Conservation (phyloP, 306 rosid species). For the Pyrus pyrifolia region DNA sequence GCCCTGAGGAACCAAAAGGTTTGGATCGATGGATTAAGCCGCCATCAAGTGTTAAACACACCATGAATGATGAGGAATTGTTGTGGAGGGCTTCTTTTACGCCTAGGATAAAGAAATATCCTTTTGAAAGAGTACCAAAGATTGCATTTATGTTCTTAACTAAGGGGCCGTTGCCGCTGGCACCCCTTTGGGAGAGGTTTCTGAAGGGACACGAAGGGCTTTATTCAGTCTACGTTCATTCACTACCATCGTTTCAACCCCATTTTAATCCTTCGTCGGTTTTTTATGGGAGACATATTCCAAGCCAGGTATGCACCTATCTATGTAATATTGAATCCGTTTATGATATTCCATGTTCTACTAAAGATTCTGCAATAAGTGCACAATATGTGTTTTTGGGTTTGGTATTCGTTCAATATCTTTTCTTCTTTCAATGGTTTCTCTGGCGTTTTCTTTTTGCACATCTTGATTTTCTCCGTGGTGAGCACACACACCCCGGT, state of each 20-base stretch:
- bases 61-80: slow-evolving; percentile 64
- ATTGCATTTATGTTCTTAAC: slow-evolving; percentile 94
- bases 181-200: slow-evolving; percentile 97
- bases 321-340: background rate
- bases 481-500: background rate
- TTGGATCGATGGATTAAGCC: slow-evolving; percentile 64
- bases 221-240: slow-evolving; percentile 73
- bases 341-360: background rate
- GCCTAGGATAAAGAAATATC: slow-evolving; percentile 55
- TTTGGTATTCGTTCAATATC: background rate
- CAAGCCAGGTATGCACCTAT: slow-evolving; percentile 67
- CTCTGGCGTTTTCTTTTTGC: background rate
- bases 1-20: slow-evolving; percentile 44
- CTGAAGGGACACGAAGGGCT: slow-evolving; percentile 55
- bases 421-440: background rate
- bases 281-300: slow-evolving; percentile 71
- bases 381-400: background rate
- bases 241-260: slow-evolving; percentile 66
- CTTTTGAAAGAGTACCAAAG: slow-evolving; percentile 74
- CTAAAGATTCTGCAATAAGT: background rate
- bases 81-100: slow-evolving; percentile 80
- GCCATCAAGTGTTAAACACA: slow-evolving; percentile 53
- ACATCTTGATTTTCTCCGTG: background rate
- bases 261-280: slow-evolving; percentile 49
- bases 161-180: slow-evolving; percentile 83